Conservation (phyloP, 2,329 filamentous ascomycete species). For the Passalora sequoiae region DNA sequence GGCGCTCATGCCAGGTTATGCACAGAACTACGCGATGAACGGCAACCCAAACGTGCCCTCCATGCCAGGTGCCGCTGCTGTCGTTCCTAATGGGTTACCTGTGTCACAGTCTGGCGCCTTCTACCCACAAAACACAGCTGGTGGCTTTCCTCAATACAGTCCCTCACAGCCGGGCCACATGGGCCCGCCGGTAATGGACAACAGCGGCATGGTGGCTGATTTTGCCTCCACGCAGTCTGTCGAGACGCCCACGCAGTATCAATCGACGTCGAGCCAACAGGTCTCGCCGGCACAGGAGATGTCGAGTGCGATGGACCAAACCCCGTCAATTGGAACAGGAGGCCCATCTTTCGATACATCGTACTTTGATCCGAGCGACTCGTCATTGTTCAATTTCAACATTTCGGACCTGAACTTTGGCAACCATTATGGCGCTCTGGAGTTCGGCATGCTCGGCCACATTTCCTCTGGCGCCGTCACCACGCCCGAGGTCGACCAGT, state of each 20-base stretch:
- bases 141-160: constrained; percentile 38
- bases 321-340: constrained; percentile 37
- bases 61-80: constrained; percentile 16
- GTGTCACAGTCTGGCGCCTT: constrained; percentile 37
- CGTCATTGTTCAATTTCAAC: constrained; percentile 91
- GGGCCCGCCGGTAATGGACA: constrained; percentile 41
- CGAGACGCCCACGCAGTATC: constrained; percentile 65
- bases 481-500: constrained; percentile 30
- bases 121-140: constrained; percentile 38
- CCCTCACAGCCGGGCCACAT: constrained; percentile 33
- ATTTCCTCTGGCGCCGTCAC: constrained; percentile 78
- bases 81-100: constrained; percentile 18
- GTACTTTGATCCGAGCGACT: constrained; percentile 86
- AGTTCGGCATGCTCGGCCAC: constrained; percentile 93
- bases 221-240: constrained; percentile 58
- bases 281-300: constrained; percentile 41
- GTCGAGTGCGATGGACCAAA: constrained; percentile 46
- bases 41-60: constrained; percentile 21
- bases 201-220: constrained; percentile 35
- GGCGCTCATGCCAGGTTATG: constrained; percentile 79
- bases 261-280: constrained; percentile 51
- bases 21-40: constrained; percentile 54
- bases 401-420: constrained; percentile 91
- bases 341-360: constrained; percentile 48
- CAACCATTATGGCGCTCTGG: constrained; percentile 90